A percentile compares a stretch with the other conserved stretches of the same genome.
Conservation (phyloP, 805 yeast genomes). For the Candida berthetii region DNA sequence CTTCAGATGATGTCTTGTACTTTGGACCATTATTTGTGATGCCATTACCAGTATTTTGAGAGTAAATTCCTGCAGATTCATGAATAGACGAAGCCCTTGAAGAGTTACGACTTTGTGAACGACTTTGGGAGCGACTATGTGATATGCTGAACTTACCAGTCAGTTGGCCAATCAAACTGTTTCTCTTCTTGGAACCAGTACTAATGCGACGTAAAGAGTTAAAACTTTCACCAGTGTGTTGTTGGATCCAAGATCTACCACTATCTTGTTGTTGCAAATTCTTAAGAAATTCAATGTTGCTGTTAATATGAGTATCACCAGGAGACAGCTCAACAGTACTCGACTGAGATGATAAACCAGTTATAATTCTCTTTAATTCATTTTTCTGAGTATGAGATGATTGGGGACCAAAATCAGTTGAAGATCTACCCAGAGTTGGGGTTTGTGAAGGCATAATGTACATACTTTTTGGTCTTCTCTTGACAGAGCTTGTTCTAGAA, state of each 20-base stretch:
- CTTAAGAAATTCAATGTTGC: slow-evolving; percentile 32
- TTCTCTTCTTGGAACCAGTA: slow-evolving; percentile 18
- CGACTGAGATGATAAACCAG: slow-evolving; percentile 14
- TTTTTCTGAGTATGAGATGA: background rate
- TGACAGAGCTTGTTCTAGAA: slow-evolving; percentile 1
- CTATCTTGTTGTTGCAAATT: slow-evolving; percentile 29
- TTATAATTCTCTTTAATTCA: slow-evolving; percentile 21
- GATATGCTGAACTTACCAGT: slow-evolving; percentile 19
- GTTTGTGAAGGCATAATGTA: slow-evolving; percentile 17
- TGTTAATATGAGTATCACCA: slow-evolving; percentile 20
- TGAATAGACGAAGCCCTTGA: slow-evolving; percentile 22
- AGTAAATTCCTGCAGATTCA: slow-evolving; percentile 15
- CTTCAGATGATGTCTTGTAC: background rate
- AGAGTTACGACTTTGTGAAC: slow-evolving; percentile 18
- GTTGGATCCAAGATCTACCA: slow-evolving; percentile 23
- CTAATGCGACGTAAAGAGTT: slow-evolving; percentile 21
- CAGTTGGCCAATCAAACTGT: slow-evolving; percentile 16
- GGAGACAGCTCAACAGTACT: slow-evolving; percentile 16
- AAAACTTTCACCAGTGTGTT: slow-evolving; percentile 26
- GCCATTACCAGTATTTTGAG: slow-evolving; percentile 6
- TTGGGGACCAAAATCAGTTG: slow-evolving; percentile 3
- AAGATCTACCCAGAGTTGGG: slow-evolving; percentile 3
- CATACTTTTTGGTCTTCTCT: slow-evolving; percentile 28
- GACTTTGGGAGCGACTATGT: slow-evolving; percentile 6
- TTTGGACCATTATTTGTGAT: slow-evolving; percentile 5